Conservation (phyloP, 2,329 filamentous ascomycete species). For the Sphaerulina vaccinii region DNA sequence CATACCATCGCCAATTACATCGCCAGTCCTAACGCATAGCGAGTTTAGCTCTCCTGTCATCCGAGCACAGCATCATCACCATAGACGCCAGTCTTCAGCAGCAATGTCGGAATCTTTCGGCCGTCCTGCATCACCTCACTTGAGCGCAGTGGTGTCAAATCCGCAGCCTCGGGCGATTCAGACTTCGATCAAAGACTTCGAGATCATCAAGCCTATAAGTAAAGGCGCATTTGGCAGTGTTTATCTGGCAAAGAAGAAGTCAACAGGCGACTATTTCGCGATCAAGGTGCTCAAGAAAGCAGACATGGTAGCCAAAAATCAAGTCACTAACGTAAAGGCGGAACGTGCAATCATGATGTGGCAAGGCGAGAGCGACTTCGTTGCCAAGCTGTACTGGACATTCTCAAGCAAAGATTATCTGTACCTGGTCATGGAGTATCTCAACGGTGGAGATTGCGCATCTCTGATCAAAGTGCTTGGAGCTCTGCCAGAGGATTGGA, state of each 20-base stretch:
- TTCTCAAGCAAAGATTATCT: constrained; percentile 99
- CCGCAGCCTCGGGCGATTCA: constrained; percentile 85
- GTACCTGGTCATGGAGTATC: constrained; percentile 98
- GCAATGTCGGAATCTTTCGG: constrained; percentile 69
- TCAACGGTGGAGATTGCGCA: constrained; percentile 95
- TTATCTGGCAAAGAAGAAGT: constrained; percentile 97
- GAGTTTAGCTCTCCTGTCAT: constrained; percentile 77
- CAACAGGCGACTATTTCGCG: constrained; percentile 95
- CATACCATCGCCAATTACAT: constrained; percentile 80
- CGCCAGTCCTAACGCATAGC: constrained; percentile 77
- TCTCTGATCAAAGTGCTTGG: constrained; percentile 93
- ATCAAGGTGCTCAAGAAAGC: constrained; percentile 99
- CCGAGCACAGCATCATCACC: constrained; percentile 56
- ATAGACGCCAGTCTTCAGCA: constrained; percentile 87
- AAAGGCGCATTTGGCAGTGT: constrained; percentile 98
- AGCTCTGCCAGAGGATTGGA: constrained; percentile 93
- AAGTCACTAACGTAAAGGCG: constrained; percentile 98
- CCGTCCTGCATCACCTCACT: constrained; percentile 72
- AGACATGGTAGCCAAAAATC: constrained; percentile 99
- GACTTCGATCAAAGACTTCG: constrained; percentile 97
- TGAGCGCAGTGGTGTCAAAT: constrained; percentile 72
- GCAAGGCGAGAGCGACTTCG: constrained; percentile 98
- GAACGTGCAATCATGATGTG: constrained; percentile 99
- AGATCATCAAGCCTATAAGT: constrained; percentile 99
- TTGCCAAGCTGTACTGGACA: constrained; percentile 98